A percentile compares a stretch with the other conserved stretches of the same genome.
phyloP scores from a whole-genome alignment of 2,329 filamentous ascomycete genomes.

The Fusarium liriodendri region DNA sequence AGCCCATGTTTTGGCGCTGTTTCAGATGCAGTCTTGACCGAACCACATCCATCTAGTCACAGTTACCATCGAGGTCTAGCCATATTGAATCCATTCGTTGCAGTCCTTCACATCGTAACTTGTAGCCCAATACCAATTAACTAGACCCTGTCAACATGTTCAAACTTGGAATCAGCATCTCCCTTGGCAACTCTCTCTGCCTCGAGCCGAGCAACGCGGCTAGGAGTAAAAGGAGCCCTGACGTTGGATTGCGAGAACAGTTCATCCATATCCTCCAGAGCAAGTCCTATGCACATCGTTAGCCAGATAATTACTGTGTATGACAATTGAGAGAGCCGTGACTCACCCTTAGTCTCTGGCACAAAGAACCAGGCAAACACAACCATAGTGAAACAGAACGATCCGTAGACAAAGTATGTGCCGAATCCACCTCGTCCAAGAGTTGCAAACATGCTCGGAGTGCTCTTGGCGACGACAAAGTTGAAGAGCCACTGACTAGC shows the following conservation, averaged over 20 bases:
- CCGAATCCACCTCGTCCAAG: slow-evolving; percentile 12
- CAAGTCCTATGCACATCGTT: not conserved
- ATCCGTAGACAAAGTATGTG: slow-evolving; percentile 23
- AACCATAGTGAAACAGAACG: slow-evolving; percentile 21
- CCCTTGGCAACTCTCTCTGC: not conserved
- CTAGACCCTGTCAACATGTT: not conserved
- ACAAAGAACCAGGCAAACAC: not conserved
- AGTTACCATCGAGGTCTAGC: not conserved
- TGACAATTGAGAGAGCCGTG: too few relatives aligned
- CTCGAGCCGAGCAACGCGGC: not conserved
- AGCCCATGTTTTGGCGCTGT: not conserved
- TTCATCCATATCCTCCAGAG: not conserved
- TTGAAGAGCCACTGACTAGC: slow-evolving; percentile 26
- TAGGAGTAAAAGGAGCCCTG: not conserved
- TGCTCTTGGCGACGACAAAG: slow-evolving; percentile 22
- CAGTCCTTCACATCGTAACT: not conserved
- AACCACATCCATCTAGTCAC: not conserved
- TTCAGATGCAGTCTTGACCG: not conserved
- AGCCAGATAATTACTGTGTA: too few relatives aligned
- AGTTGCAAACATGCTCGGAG: slow-evolving; percentile 21
- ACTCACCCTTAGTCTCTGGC: not conserved
- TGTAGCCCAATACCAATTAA: not conserved
- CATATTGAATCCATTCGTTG: not conserved
- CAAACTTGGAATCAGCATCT: not conserved
- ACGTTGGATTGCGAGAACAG: not conserved